Evolutionary conservation across 257 asterid genomes (phyloP), one percentile per base, ranked within the genome.

Genomic region (Linaria vulgaris): DNA sequence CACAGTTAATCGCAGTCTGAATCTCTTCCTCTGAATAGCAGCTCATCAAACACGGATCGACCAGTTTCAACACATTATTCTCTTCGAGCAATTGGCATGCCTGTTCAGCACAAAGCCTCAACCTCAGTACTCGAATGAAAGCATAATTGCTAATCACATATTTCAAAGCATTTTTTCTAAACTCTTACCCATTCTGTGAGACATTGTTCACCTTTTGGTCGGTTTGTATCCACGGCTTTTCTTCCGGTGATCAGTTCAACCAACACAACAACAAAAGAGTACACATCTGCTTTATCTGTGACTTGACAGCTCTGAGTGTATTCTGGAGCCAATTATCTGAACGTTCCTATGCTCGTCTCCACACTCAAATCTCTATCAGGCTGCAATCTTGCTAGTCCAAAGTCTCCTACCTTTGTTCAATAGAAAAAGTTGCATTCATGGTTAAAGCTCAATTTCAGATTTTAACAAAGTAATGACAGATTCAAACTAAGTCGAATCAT

Each of bases 321-420:
- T 70, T 91, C 98, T 12, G 98, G 96, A 70, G 96, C 87, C 63
- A 88, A 60, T 83, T 91, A 88, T 74, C 98, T 96, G 58, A 91
- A 86, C 44, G 96, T 86, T 51, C 98, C 98, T n/a, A 91, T 62
- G 72, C 85, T 75, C 9, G 85, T 86, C 73, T 88, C 87, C 9
- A 51, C 79, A 22, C 75, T 74, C 25, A 78, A 63, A 37, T 83
- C 86, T 61, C 95, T 95, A 61, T 70, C 81, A 13, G 78, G 79
- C 59, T 85, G 94, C 80, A 91, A 75, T 67, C 94, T 73, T 39
- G 98, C 96, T 27, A 91, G 74, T 24, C 98, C 98, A 62, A 88
- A 88, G 71, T 88, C 96, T 51, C 96, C 96, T 38, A 91, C 98
- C 98, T 91, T 69, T 49, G 44, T n/a, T 52, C 51, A 0, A 45